Base-by-base conservation (phyloP, 345 rosid species). In the Lagerstroemia speciosa region DNA sequence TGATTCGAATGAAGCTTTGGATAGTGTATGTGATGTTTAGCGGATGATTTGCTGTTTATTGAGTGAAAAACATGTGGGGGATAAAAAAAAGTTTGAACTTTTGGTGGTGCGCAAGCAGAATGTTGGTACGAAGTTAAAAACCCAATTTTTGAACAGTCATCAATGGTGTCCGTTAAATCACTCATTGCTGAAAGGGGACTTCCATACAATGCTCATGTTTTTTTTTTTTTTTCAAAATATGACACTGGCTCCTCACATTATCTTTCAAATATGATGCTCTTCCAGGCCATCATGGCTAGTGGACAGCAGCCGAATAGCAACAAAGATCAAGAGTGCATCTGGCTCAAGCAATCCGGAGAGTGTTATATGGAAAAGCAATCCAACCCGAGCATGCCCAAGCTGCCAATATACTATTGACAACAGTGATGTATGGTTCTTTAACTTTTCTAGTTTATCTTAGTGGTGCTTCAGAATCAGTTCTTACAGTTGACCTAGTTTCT, bases 321-420 rank as follows among this genome's bases (percentile, higher is more conserved):
- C 95, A 27, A 91, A 94, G 77, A 94, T 94, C 40, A 89, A 67
- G 87, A 89, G 88, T 80, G 99, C 97, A 14, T 86, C 95, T 3
- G 77, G 78, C 62, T 1, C 62, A 36, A 41, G 71, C 45, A 72
- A 85, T 82, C 88, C 79, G 0, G 76, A 78, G 66, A 79, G 77
- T 72, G 84, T 84, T 52, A 77, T 68, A 66, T 91, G 90, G 90
- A 79, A 82, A 43, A 94, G 96, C 82, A 91, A 94, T 71, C 99
- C 99, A 30, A 71, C 87, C 0, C 88, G 79, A 70, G 82, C 92
- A 45, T 91, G 99, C 80, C 95, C 99, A 0, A 91, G 78, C 46
- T 94, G 99, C 78, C 80, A 75, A 12, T 81, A 89, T 62, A 64
- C 77, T 72, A 89, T 94, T 66, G 99, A 89, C 81, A 94, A 91